Evolutionary conservation across 73 alveolate genomes (phyloP), one percentile per base, ranked within the genome.

Genomic region (Paramecium sonneborni): DNA sequence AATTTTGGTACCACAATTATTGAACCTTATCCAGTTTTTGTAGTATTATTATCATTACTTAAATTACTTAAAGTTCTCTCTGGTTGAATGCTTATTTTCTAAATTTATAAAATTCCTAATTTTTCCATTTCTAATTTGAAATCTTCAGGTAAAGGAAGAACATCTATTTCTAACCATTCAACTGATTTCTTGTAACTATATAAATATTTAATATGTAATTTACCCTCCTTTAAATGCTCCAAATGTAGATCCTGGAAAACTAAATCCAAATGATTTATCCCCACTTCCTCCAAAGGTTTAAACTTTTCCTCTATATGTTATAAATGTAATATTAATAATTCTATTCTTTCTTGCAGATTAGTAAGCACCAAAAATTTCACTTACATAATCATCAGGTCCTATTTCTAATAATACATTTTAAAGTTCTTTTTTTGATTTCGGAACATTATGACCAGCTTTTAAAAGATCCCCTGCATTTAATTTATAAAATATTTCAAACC

Each of bases 201-300:
- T 23, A 18, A 43, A 12, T 21, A 79, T 1, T 38, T 21, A n/a
- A n/a, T n/a, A n/a, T 18, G 4, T 35, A 79, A 20, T 20, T 39
- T 79, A 79, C 90, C 90, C 90, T 79, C 90, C 90, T 79, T 79
- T 79, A 46, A 79, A 79, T 20, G 90, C 52, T 21, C 90, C 74
- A 46, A 79, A 79, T 23, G 90, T 79, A 4, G 12, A 46, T 2
- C 74, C 74, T 46, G 69, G 76, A 8, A 23, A 41, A 43, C 48
- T 5, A 39, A 79, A 79, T 43, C 55, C 35, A 41, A 79, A 79
- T 39, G 90, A 41, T 12, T 79, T 18, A 8, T 26, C 76, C 6
- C 90, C 74, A 26, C 18, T 39, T 1, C 90, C 69, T 6, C 90
- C 90, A 6, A 79, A 79, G 9, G 76, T 4, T 43, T 20, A 39